A percentile compares a stretch with the other conserved stretches of the same genome.
These are phyloP conservation scores for Myriosclerotinia duriaeana DNA, from an alignment of 2,329 filamentous ascomycete species.

Conservation along the genomic window DNA sequence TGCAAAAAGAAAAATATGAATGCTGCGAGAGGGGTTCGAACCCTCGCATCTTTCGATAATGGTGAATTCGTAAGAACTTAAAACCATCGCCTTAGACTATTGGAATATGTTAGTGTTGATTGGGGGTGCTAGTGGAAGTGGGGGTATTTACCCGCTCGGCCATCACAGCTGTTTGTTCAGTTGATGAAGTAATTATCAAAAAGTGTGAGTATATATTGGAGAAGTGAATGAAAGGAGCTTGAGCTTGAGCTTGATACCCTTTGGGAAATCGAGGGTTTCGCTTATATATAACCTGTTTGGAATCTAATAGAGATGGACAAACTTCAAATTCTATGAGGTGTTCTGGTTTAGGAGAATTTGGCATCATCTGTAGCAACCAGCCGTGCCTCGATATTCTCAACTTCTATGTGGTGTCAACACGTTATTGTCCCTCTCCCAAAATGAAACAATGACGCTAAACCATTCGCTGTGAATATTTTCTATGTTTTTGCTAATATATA, in stretches of 20 bases:
- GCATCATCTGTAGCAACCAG: background rate
- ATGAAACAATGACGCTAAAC: too few species aligned
- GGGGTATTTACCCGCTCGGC: background rate
- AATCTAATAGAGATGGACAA: too few species aligned
- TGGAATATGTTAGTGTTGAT: background rate
- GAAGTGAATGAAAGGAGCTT: too few species aligned
- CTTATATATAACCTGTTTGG: too few species aligned
- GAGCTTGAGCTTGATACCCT: background rate
- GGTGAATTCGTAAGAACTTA: conserved; percentile 9
- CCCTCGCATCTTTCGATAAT: conserved; percentile 22
- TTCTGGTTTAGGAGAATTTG: too few species aligned
- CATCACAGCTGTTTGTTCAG: background rate
- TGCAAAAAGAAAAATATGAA: background rate
- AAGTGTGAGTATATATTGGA: background rate
- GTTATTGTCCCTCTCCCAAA: too few species aligned
- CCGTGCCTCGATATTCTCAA: background rate
- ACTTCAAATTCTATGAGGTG: too few species aligned
- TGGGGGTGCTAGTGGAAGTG: background rate
- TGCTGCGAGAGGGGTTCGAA: conserved; percentile 19
- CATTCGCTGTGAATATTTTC: too few species aligned
- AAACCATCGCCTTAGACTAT: conserved; percentile 21
- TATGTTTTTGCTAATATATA: too few species aligned
- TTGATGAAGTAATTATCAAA: background rate
- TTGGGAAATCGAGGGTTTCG: background rate
- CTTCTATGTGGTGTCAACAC: background rate